Evolutionary conservation across 441 rosid genomes (phyloP).

Genomic region (Dalechampia spathulata): DNA sequence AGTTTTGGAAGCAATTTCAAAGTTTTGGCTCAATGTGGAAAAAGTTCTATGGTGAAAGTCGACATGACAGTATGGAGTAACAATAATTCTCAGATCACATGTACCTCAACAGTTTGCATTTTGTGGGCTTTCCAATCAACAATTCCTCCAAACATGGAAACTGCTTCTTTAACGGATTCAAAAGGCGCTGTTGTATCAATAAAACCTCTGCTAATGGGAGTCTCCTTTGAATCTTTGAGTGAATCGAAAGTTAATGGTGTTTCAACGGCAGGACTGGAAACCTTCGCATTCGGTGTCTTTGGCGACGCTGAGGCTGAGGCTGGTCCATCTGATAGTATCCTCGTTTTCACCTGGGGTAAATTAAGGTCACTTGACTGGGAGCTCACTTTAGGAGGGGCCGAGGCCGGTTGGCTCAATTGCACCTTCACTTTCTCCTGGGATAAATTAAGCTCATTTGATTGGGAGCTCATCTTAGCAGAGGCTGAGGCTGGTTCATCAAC

Average conservation of each 20-base stretch:
- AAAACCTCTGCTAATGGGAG: slow-evolving; percentile 38
- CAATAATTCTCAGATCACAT: slow-evolving; percentile 4
- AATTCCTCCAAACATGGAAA: slow-evolving; percentile 92
- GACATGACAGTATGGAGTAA: slow-evolving; percentile 4
- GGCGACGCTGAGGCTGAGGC: slow-evolving; percentile 5
- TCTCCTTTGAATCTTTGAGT: slow-evolving; percentile 24
- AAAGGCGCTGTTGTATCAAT: slow-evolving; percentile 86
- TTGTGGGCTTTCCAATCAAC: slow-evolving; percentile 96
- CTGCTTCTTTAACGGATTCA: slow-evolving; percentile 93
- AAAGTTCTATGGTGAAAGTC: slow-evolving; percentile 7
- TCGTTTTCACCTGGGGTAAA: slow-evolving; percentile 17
- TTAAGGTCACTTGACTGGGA: slow-evolving; percentile 1
- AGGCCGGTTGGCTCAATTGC: slow-evolving; percentile 23
- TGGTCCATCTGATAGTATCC: slow-evolving; percentile 1
- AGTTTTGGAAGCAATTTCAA: too few relatives aligned
- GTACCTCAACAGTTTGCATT: slow-evolving; percentile 75
- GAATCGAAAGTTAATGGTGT: slow-evolving; percentile 22
- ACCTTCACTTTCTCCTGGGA: slow-evolving; percentile 16
- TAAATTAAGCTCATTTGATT: slow-evolving; percentile 8
- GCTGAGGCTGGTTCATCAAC: slow-evolving; percentile 26
- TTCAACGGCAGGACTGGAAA: slow-evolving; percentile 13
- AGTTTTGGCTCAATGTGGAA: too few relatives aligned
- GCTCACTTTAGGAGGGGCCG: slow-evolving; percentile 22
- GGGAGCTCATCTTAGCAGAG: slow-evolving; percentile 18
- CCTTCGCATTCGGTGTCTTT: background rate